Evolutionary conservation across 805 yeast genomes (phyloP), one percentile per base, ranked within the genome.

Genomic region (Schwanniomyces occidentalis): DNA sequence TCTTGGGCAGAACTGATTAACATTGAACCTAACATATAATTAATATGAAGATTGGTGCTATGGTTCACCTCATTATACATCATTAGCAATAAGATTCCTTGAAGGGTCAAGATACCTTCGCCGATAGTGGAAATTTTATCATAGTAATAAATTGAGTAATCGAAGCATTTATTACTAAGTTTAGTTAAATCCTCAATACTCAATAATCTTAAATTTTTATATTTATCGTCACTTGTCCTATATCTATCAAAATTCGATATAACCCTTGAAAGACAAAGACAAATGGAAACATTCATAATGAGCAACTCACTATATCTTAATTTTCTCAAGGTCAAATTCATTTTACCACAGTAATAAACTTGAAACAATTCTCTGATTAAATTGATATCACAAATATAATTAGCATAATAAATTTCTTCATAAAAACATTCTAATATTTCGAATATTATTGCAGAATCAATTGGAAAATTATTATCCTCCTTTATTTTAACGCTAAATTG

Each of bases 21-120:
- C n/a, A n/a, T n/a, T n/a, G n/a, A n/a, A n/a, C n/a, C n/a, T n/a
- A n/a, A n/a, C n/a, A n/a, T n/a, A n/a, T n/a, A n/a, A n/a, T n/a
- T n/a, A n/a, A n/a, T n/a, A n/a, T n/a, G n/a, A n/a, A n/a, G n/a
- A n/a, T n/a, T n/a, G n/a, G n/a, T n/a, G n/a, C n/a, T n/a, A n/a
- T n/a, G n/a, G n/a, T n/a, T n/a, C 9, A 48, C 46, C n/a, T n/a
- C n/a, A n/a, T n/a, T 56, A 42, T 63, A 73, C 2, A 55, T 27
- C 2, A 69, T 52, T 35, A 81, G 49, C 13, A 80, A 45, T 10
- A 80, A 41, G 2, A 78, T 52, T 0, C 76, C 80, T 47, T 70
- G 78, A 5, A 78, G 49, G 2, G 79, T 66, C 16, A 53, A 55
- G 0, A 73, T 28, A 7, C 80, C 81, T 41, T 74, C 80, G 40